Percentiles rank a stretch among this genome's conserved stretches.
Evolutionary conservation across 2,329 filamentous ascomycete species (phyloP).

Genomic region (Talaromyces albobiverticillius): DNA sequence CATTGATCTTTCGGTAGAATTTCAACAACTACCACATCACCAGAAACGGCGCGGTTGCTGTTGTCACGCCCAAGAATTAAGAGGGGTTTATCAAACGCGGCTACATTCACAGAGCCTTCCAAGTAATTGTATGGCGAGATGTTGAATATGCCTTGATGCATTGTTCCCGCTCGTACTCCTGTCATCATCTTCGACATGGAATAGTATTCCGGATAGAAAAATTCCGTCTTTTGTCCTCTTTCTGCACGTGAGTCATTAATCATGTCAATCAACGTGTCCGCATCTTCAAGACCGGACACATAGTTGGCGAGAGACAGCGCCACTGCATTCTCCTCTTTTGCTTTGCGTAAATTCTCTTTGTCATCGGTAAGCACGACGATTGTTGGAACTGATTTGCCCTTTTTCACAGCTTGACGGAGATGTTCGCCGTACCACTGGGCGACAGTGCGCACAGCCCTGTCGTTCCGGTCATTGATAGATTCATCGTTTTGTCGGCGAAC

Average conservation of each 20-base stretch:
- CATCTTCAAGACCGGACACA: slow-evolving; percentile 77
- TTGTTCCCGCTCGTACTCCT: slow-evolving; percentile 77
- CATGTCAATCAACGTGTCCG: slow-evolving; percentile 86
- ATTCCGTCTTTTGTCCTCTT: slow-evolving; percentile 63
- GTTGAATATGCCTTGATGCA: slow-evolving; percentile 94
- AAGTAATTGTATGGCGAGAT: slow-evolving; percentile 98
- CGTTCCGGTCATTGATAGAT: slow-evolving; percentile 94
- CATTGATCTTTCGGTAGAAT: slow-evolving; percentile 91
- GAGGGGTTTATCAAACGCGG: slow-evolving; percentile 84
- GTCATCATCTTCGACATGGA: slow-evolving; percentile 92
- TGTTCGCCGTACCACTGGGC: slow-evolving; percentile 90
- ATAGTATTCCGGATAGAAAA: slow-evolving; percentile 86
- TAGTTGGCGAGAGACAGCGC: slow-evolving; percentile 72
- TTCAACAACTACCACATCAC: slow-evolving; percentile 90
- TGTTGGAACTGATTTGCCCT: slow-evolving; percentile 60
- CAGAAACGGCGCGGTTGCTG: slow-evolving; percentile 90
- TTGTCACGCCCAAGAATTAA: slow-evolving; percentile 89
- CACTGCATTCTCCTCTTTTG: slow-evolving; percentile 67
- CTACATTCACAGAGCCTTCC: slow-evolving; percentile 85
- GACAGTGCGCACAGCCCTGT: slow-evolving; percentile 81
- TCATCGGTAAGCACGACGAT: slow-evolving; percentile 96
- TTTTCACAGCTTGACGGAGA: slow-evolving; percentile 60
- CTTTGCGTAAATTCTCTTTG: slow-evolving; percentile 78
- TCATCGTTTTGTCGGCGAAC: slow-evolving; percentile 72
- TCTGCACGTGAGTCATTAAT: slow-evolving; percentile 75